Conservation (phyloP, 176 grass and related monocot genomes). For the Dendrocalamus sinicus region DNA sequence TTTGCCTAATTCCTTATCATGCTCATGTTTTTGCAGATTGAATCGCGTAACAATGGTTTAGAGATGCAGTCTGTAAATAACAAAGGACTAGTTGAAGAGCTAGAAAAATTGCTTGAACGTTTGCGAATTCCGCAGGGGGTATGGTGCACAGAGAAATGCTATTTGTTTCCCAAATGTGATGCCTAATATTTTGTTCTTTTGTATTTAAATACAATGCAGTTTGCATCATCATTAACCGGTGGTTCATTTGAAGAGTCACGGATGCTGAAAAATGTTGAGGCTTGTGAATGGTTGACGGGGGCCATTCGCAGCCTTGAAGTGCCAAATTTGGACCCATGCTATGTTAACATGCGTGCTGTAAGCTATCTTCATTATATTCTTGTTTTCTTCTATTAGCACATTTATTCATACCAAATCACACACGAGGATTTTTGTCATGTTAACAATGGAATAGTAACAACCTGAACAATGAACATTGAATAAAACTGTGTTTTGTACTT, state of each 20-base stretch:
- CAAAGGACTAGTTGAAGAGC: slow-evolving; percentile 81
- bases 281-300: slow-evolving; percentile 97
- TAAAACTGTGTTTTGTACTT: slow-evolving; percentile 6
- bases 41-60: slow-evolving; percentile 93
- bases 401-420: slow-evolving; percentile 23
- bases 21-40: slow-evolving; percentile 72
- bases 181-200: slow-evolving; percentile 46
- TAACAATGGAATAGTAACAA: slow-evolving; percentile 37
- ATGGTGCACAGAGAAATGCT: slow-evolving; percentile 41
- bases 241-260: slow-evolving; percentile 95
- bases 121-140: slow-evolving; percentile 91
- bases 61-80: slow-evolving; percentile 94
- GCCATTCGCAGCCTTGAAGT: slow-evolving; percentile 76
- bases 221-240: slow-evolving; percentile 76
- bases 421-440: slow-evolving; percentile 21
- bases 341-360: slow-evolving; percentile 89
- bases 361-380: slow-evolving; percentile 41
- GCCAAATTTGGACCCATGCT: slow-evolving; percentile 90
- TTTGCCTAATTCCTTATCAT: slow-evolving; percentile 22
- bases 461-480: neutral
- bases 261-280: slow-evolving; percentile 99
- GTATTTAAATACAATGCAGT: slow-evolving; percentile 51
- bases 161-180: slow-evolving; percentile 23
- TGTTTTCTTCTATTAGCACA: slow-evolving; percentile 11
- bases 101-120: slow-evolving; percentile 80